Conservation (phyloP, 306 rosid genomes). For the Rosa chinensis region DNA sequence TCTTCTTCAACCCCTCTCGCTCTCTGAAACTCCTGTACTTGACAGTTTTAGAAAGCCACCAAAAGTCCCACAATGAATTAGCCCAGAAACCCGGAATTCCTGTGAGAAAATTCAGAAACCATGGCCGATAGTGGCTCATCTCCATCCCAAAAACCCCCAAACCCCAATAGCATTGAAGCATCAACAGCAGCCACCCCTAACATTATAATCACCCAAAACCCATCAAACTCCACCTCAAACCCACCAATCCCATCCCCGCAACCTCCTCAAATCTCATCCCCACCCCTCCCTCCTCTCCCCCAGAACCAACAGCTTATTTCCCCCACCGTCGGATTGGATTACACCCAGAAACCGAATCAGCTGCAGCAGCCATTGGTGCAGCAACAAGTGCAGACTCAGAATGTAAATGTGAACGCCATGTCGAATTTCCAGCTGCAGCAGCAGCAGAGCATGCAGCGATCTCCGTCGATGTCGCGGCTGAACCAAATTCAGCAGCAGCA, state of each 20-base stretch:
- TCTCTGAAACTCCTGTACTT: conserved; percentile 6
- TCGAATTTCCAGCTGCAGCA: conserved; percentile 59
- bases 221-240: conserved; percentile 36
- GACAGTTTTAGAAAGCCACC: neutral
- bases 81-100: neutral
- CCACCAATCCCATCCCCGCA: conserved; percentile 52
- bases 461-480: conserved; percentile 54
- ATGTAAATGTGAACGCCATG: conserved; percentile 23
- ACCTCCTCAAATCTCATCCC: conserved; percentile 59
- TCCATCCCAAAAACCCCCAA: conserved; percentile 40
- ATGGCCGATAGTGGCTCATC: conserved; percentile 53
- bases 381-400: conserved; percentile 31
- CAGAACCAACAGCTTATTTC: conserved; percentile 43
- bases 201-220: conserved; percentile 35
- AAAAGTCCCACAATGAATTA: conserved; percentile 15
- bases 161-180: conserved; percentile 37
- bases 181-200: conserved; percentile 20
- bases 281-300: conserved; percentile 53
- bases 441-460: conserved; percentile 62
- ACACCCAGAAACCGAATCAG: conserved; percentile 36
- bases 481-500: conserved; percentile 61
- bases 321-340: conserved; percentile 45
- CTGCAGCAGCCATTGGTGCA: conserved; percentile 24
- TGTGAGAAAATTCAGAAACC: neutral
- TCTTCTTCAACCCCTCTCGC: conserved; percentile 3